Base-by-base conservation (phyloP, 2,329 filamentous ascomycete species). In the Cladosporium sp. region DNA sequence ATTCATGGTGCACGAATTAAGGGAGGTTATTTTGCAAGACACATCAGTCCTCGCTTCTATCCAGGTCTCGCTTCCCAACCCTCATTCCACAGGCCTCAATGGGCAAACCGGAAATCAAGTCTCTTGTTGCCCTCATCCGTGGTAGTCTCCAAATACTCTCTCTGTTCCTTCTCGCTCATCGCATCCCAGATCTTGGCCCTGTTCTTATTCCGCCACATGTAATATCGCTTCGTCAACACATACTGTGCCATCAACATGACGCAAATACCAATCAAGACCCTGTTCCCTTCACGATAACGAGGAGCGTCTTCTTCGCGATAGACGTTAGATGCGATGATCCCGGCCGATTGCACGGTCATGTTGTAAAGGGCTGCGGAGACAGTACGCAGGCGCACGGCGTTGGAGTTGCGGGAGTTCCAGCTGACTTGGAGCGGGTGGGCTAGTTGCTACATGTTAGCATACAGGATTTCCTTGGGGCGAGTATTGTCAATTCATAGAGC, bases 301-400 rank as follows among this genome's bases (percentile, higher is more conserved):
- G 43, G 34, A 8, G 15, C 29, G 22, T 49, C 30, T 13, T 38
- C 29, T 5, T 39, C 56, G 70, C 65, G 8, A 61, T 62, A 17
- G 58, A 53, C 56, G 69, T 65, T 60, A 5, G 50, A 61, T 8
- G 66, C 64, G 50, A 72, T 67, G 48, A 74, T 64, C 22, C 64
- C 68, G 4, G 65, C 68, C 7, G 66, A 59, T 43, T 74, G 71
- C 11, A 73, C 70, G 27, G 63, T 63, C 54, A 74, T 70, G 60
- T 85, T 85, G 65, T 85, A 85, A 13, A 81, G 67, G 0, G 80
- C 82, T 0, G 80, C 78, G 0, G 80, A 79, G 1, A 87, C 80
- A 1, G 83, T 80, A 5, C 83, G 71, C 4, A 79, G 80, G 9
- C 82, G 73, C 9, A 86, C 80, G 1, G 77, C 73, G 55, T 83